Evolutionary conservation across 768 basidiomycete species (phyloP), one percentile per base, ranked within the genome.

Genomic region (Trametes cinnabarina): DNA sequence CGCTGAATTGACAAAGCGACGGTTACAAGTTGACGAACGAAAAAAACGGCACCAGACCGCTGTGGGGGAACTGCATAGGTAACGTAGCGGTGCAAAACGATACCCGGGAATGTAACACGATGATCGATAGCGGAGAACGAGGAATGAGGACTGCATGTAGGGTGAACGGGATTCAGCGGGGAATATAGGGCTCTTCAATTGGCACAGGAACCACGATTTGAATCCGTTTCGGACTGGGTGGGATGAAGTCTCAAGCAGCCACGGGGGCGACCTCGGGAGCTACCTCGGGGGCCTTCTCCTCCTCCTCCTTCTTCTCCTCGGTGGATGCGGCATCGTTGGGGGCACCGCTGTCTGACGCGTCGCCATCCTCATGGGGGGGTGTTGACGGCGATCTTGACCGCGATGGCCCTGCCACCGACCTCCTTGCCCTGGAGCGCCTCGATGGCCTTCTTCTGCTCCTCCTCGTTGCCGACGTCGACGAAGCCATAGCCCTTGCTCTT

Each of bases 401-500:
- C 90, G 69, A 99, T 87, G 63, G 82, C 71, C 66, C 96, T 82
- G 50, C 92, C 94, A 44, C 84, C 86, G 55, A 99, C 77, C 61
- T 96, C 88, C 73, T 92, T 92, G 71, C 92, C 94, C 66, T 94
- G 82, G 61, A 94, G 82, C 63, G 84, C 84, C 55, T 84, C 85
- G 62, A 99, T 88, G 51, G 94, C 96, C 78, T 94, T 93, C 72
- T 87, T 73, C 78, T 99, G 96, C 74, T 94, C 86, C 66, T 85
- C 90, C 73, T 94, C 88, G 65, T 78, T 77, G 60, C 90, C 92
- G 62, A 97, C 92, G 66, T 98, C 95, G 69, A 99, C 96, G 69
- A 99, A 99, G 51, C 94, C 96, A 73, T 95, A 98, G 55, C 96
- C 96, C 76, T 96, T 96, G 82, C 90, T 92, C 74, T 85, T 90